These are phyloP conservation scores for Rhizopogon salebrosus DNA, from an alignment of 768 basidiomycete species.

Conservation along the genomic window DNA sequence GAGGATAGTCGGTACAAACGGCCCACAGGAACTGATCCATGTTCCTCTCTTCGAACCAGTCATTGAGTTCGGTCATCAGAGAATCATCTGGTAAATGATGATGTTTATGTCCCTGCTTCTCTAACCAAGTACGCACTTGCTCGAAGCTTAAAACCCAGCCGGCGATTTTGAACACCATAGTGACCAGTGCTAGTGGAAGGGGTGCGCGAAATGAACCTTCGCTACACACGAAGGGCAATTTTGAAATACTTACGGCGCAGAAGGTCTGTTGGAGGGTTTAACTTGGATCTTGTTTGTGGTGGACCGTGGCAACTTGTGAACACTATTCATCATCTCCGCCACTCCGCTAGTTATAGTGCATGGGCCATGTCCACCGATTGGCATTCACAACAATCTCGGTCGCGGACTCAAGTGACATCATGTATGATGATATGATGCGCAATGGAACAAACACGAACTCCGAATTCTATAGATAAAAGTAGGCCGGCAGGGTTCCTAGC, in stretches of 20 bases:
- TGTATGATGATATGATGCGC: slow-evolving; percentile 53
- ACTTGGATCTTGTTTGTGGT: too few species aligned
- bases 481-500: slow-evolving; percentile 18
- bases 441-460: slow-evolving; percentile 57
- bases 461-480: slow-evolving; percentile 46
- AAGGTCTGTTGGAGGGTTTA: too few species aligned
- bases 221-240: background rate
- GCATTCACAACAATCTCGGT: too few species aligned
- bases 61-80: background rate
- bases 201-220: background rate
- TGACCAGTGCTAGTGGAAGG: background rate
- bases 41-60: background rate
- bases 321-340: too few species aligned
- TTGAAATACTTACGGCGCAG: too few species aligned
- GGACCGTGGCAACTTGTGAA: too few species aligned
- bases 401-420: slow-evolving; percentile 42
- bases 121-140: background rate
- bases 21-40: background rate
- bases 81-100: too few species aligned
- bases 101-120: background rate
- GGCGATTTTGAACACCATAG: background rate
- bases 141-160: background rate
- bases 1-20: background rate
- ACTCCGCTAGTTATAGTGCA: too few species aligned
- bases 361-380: too few species aligned